phyloP scores from a whole-genome alignment of 192 early-diverging fungal genomes.

The Backusella tuberculispora region DNA sequence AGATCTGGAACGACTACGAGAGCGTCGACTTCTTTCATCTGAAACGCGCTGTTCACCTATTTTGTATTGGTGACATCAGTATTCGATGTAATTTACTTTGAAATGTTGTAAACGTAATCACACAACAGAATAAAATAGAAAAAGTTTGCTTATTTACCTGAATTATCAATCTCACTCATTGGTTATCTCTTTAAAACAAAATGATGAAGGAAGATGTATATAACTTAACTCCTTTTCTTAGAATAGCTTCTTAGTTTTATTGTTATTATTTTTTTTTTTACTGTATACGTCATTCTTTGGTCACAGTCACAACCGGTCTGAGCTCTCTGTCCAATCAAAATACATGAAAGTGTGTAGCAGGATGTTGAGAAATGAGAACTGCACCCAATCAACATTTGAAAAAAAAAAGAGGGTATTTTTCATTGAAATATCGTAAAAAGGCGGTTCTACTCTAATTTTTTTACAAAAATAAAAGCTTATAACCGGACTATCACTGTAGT shows the following conservation, averaged over 20 bases:
- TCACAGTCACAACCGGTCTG: too few relatives aligned
- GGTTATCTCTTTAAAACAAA: background rate
- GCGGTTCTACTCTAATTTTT: too few relatives aligned
- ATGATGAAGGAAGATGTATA: background rate
- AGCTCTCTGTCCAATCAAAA: too few relatives aligned
- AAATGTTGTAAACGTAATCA: background rate
- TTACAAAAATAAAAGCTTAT: too few relatives aligned
- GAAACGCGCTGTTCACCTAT: constrained; percentile 29
- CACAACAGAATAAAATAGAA: background rate
- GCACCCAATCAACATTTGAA: too few relatives aligned
- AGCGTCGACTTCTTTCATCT: constrained; percentile 37
- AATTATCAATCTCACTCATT: constrained; percentile 22
- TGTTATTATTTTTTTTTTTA: background rate
- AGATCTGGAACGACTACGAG: constrained; percentile 40
- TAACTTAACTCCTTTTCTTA: background rate
- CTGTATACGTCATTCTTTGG: background rate
- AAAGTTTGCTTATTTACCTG: constrained; percentile 14
- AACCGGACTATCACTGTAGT: too few relatives aligned
- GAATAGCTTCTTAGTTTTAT: too few relatives aligned
- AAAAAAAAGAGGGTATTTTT: too few relatives aligned
- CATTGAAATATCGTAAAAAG: too few relatives aligned
- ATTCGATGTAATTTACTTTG: background rate
- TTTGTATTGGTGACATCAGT: background rate
- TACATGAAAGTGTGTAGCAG: too few relatives aligned
- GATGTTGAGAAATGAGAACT: too few relatives aligned